A percentile compares a stretch with the other conserved stretches of the same genome.
Evolutionary conservation across 805 yeast species (phyloP).

Genomic region (Kodamaea nitidulidarum): DNA sequence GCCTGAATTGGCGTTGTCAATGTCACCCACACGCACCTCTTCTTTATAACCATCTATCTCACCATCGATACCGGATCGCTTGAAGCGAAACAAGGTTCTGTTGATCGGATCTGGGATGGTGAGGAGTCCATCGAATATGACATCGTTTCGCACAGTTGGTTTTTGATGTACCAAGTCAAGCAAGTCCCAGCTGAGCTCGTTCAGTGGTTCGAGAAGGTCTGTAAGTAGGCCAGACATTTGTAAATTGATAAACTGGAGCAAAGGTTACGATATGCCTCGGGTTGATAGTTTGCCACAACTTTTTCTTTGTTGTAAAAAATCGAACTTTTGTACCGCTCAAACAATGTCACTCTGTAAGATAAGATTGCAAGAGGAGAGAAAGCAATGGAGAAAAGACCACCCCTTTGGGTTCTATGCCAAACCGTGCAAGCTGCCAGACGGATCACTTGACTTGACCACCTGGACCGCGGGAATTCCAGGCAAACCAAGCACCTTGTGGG

Average conservation of each 20-base stretch:
- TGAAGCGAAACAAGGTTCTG: constrained; percentile 63
- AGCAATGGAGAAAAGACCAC: constrained; percentile 97
- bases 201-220: constrained; percentile 57
- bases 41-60: constrained; percentile 60
- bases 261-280: too few relatives aligned
- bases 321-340: too few relatives aligned
- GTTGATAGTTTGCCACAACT: too few relatives aligned
- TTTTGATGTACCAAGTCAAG: constrained; percentile 62
- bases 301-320: too few relatives aligned
- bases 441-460: constrained; percentile 73
- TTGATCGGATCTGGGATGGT: constrained; percentile 56
- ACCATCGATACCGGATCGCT: constrained; percentile 75
- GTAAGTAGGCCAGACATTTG: neutral
- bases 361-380: constrained; percentile 91
- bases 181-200: constrained; percentile 63
- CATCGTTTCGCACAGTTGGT: constrained; percentile 38
- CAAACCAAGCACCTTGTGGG: constrained; percentile 81
- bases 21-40: constrained; percentile 36
- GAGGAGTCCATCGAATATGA: constrained; percentile 47
- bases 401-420: constrained; percentile 97
- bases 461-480: constrained; percentile 99
- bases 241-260: too few relatives aligned
- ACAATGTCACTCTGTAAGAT: constrained; percentile 60
- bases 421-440: constrained; percentile 77
- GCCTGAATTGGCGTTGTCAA: constrained; percentile 56